phyloP scores from a whole-genome alignment of 257 asterid species.

The Agastache rugosa region DNA sequence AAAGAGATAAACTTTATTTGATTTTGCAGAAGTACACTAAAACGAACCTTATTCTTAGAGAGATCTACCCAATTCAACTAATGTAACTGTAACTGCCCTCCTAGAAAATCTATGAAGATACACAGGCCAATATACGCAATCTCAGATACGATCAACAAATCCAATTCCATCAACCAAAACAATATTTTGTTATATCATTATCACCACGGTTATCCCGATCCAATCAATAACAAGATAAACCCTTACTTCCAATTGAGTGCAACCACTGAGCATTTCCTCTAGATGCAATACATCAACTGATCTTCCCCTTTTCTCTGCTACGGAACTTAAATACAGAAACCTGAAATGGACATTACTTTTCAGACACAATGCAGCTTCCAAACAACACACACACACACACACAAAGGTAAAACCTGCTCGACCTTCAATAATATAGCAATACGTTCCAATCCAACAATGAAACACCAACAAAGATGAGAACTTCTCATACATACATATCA shows the following conservation, averaged over 20 bases:
- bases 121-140: slow-evolving; percentile 3
- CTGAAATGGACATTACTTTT: slow-evolving; percentile 49
- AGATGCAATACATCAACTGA: slow-evolving; percentile 81
- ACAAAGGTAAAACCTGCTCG: slow-evolving; percentile 39
- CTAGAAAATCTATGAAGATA: background rate
- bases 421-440: slow-evolving; percentile 19
- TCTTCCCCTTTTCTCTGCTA: slow-evolving; percentile 88
- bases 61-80: slow-evolving; percentile 10
- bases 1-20: too few relatives aligned
- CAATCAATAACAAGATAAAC: slow-evolving; percentile 34
- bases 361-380: slow-evolving; percentile 30
- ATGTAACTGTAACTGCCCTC: slow-evolving; percentile 1
- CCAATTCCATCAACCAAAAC: slow-evolving; percentile 21
- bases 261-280: slow-evolving; percentile 87
- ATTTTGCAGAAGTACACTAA: background rate
- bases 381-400: background rate
- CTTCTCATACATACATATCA: slow-evolving; percentile 11
- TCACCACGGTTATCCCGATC: slow-evolving; percentile 20
- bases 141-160: background rate
- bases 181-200: background rate
- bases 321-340: slow-evolving; percentile 86
- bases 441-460: slow-evolving; percentile 17
- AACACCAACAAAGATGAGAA: slow-evolving; percentile 27
- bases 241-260: slow-evolving; percentile 96
- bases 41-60: background rate